A percentile compares a stretch with the other conserved stretches of the same genome.
These are phyloP conservation scores for Cydonia oblonga DNA, from an alignment of 331 rosid species.

Conservation along the genomic window DNA sequence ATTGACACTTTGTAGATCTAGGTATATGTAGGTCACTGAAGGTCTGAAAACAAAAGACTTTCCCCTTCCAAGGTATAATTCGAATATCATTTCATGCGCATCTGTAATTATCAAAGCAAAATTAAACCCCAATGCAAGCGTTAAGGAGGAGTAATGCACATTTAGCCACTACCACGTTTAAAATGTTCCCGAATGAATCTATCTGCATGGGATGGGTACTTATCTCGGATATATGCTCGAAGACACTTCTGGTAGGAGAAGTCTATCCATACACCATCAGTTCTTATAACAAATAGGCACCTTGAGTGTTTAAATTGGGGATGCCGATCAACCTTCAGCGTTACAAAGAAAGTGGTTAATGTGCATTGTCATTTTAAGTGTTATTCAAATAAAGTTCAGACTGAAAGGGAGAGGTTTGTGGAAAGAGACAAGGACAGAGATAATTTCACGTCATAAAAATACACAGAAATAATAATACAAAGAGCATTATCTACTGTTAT, in stretches of 20 bases:
- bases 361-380: background rate
- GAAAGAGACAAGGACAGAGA: background rate
- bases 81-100: slow-evolving; percentile 1
- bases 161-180: slow-evolving; percentile 61
- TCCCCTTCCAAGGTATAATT: background rate
- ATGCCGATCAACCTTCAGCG: slow-evolving; percentile 80
- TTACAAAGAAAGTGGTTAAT: background rate
- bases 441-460: background rate
- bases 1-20: slow-evolving; percentile 27
- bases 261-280: slow-evolving; percentile 65
- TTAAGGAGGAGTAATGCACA: slow-evolving; percentile 16
- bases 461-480: background rate
- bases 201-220: slow-evolving; percentile 70
- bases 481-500: background rate
- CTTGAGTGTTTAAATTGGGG: slow-evolving; percentile 61
- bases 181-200: slow-evolving; percentile 66
- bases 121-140: slow-evolving; percentile 1
- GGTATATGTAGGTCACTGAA: slow-evolving; percentile 12
- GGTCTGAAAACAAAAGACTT: background rate
- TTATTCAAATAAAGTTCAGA: background rate
- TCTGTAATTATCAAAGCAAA: slow-evolving; percentile 6
- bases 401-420: background rate
- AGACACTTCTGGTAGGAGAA: slow-evolving; percentile 34
- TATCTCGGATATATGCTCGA: slow-evolving; percentile 57
- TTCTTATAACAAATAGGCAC: slow-evolving; percentile 83